These are phyloP conservation scores for Polychaeton citri DNA, from an alignment of 2,329 filamentous ascomycete species.

Conservation along the genomic window DNA sequence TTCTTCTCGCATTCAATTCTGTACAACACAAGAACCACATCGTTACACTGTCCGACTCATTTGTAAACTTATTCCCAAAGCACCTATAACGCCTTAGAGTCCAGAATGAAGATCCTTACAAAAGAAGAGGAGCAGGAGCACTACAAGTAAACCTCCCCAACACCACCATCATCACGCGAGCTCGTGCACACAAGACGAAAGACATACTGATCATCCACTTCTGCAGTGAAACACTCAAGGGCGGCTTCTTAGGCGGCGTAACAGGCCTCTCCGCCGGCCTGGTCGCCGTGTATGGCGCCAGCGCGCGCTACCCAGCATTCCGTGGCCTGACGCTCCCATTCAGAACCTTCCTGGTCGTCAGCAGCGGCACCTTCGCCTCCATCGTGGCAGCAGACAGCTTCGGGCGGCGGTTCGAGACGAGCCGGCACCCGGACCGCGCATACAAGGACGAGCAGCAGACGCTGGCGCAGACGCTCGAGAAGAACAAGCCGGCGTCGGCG, in stretches of 20 bases:
- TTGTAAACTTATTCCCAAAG: too few species aligned
- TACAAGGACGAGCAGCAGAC: constrained; percentile 54
- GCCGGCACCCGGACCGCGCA: constrained; percentile 51
- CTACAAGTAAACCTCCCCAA: constrained; percentile 46
- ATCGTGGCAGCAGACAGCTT: constrained; percentile 75
- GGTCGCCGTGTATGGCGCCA: constrained; percentile 53
- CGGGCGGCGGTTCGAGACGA: constrained; percentile 57
- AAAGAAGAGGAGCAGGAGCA: constrained; percentile 84
- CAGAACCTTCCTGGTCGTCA: constrained; percentile 79
- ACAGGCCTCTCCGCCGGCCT: constrained; percentile 55
- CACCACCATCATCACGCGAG: background rate
- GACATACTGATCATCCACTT: constrained; percentile 6
- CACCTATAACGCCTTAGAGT: too few species aligned
- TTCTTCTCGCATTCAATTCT: too few species aligned
- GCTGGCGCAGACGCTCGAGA: constrained; percentile 39
- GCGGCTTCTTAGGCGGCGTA: constrained; percentile 60
- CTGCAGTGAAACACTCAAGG: constrained; percentile 56
- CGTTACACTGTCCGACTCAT: too few species aligned
- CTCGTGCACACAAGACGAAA: background rate
- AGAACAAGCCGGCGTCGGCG: constrained; percentile 44
- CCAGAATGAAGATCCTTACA: constrained; percentile 80
- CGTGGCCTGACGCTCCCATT: constrained; percentile 75
- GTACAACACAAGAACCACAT: too few species aligned
- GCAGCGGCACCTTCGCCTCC: constrained; percentile 61
- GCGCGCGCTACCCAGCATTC: constrained; percentile 62